Evolutionary conservation across 208 protist genomes (phyloP).

Genomic region (Naegleria lovaniensis): DNA sequence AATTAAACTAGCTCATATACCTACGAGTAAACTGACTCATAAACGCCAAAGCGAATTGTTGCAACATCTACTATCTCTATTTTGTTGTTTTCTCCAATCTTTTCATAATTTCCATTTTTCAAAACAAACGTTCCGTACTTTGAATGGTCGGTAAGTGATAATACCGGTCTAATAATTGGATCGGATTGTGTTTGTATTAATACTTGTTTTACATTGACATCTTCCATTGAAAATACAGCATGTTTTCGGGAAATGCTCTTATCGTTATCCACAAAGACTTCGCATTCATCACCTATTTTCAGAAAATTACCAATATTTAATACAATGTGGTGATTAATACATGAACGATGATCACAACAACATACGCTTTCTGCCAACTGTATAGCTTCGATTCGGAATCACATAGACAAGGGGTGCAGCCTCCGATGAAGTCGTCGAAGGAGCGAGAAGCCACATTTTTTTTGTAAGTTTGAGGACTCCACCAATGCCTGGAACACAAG

Average conservation of each 20-base stretch:
- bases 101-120: neutral
- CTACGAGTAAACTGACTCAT: neutral
- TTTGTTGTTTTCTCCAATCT: neutral
- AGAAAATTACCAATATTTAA: too few relatives aligned
- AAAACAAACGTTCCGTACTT: neutral
- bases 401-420: neutral
- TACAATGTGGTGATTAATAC: too few relatives aligned
- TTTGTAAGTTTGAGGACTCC: neutral
- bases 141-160: neutral
- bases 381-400: neutral
- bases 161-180: neutral
- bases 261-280: neutral
- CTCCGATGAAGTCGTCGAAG: neutral
- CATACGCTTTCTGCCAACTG: neutral
- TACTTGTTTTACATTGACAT: neutral
- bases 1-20: neutral
- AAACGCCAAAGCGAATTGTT: neutral
- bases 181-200: neutral
- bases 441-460: neutral
- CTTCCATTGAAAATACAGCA: neutral
- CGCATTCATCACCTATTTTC: neutral
- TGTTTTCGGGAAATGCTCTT: constrained; percentile 3
- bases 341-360: neutral
- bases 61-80: neutral
- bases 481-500: neutral